These are phyloP conservation scores for Plasmodium gallinaceum DNA, from an alignment of 169 alveolate species.

Conservation along the genomic window DNA sequence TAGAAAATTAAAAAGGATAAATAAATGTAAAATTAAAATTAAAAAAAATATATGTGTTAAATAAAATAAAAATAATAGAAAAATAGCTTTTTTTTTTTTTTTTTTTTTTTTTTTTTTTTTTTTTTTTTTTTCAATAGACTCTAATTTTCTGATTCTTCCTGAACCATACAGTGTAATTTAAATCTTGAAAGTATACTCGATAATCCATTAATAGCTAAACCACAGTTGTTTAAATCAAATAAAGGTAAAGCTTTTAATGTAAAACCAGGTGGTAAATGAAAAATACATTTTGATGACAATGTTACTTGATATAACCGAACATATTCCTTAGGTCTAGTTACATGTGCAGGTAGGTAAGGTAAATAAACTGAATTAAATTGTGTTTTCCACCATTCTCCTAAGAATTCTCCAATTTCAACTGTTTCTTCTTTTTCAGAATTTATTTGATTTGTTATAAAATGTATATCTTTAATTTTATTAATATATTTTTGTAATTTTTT, in stretches of 20 bases:
- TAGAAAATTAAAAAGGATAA: too few relatives aligned
- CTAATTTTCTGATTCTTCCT: not conserved
- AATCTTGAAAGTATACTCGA: conserved; percentile 59
- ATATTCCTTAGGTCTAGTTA: conserved; percentile 81
- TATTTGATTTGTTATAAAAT: conserved; percentile 28
- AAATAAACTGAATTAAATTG: conserved; percentile 80
- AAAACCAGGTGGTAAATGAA: conserved; percentile 74
- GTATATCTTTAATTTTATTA: conserved; percentile 48
- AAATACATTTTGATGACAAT: conserved; percentile 39
- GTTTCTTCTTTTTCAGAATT: conserved; percentile 55
- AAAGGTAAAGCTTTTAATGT: conserved; percentile 67
- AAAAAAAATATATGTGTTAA: too few relatives aligned
- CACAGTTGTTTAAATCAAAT: conserved; percentile 44
- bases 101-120: not conserved
- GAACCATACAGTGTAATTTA: conserved; percentile 59
- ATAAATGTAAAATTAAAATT: too few relatives aligned
- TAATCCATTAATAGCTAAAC: conserved; percentile 44
- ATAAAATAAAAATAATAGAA: not conserved
- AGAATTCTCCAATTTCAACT: conserved; percentile 81
- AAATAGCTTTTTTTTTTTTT: too few relatives aligned
- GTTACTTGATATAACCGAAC: conserved; percentile 57
- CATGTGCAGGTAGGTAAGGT: conserved; percentile 84
- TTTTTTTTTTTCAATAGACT: too few relatives aligned
- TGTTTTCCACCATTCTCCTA: conserved; percentile 85
- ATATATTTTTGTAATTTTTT: conserved; percentile 81